phyloP scores from a whole-genome alignment of 768 basidiomycete species.

The Podaxis rugospora region DNA sequence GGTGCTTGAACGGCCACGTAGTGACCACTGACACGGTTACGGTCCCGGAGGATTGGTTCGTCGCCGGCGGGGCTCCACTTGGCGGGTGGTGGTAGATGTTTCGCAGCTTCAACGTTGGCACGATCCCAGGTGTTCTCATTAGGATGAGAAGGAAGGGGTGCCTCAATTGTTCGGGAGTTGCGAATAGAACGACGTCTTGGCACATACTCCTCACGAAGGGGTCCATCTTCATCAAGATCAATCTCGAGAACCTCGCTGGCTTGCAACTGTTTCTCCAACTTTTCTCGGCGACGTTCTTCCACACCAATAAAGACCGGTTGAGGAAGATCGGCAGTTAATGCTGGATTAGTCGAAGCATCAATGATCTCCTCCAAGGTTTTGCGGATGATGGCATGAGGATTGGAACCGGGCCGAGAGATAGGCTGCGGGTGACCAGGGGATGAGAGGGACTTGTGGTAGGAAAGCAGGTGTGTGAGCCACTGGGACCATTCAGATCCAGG shows the following conservation, averaged over 20 bases:
- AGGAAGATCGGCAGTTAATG: slow-evolving; percentile 29
- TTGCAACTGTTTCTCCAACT: slow-evolving; percentile 38
- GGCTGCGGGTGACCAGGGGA: slow-evolving; percentile 63
- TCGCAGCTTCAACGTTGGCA: slow-evolving; percentile 21
- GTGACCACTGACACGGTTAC: slow-evolving; percentile 46
- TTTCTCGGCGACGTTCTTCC: slow-evolving; percentile 58
- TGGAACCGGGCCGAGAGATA: slow-evolving; percentile 72
- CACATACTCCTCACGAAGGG: slow-evolving; percentile 75
- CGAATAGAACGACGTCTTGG: slow-evolving; percentile 52
- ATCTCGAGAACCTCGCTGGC: slow-evolving; percentile 58
- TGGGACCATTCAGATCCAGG: slow-evolving; percentile 59
- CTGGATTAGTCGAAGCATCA: slow-evolving; percentile 37
- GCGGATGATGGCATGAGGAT: slow-evolving; percentile 65
- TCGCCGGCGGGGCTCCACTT: slow-evolving; percentile 82
- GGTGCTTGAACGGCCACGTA: slow-evolving; percentile 65
- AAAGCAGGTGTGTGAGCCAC: slow-evolving; percentile 65
- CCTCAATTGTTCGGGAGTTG: slow-evolving; percentile 7
- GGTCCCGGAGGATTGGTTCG: slow-evolving; percentile 61
- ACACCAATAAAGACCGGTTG: slow-evolving; percentile 72
- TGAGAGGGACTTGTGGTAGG: slow-evolving; percentile 60
- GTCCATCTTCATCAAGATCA: slow-evolving; percentile 80
- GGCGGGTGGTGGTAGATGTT: slow-evolving; percentile 62
- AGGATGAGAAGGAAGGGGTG: slow-evolving; percentile 9
- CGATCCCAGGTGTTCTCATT: slow-evolving; percentile 17
- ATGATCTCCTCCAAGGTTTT: slow-evolving; percentile 68